Evolutionary conservation across 768 basidiomycete species (phyloP), one percentile per base, ranked within the genome.

Genomic region (Lanmaoa pseudosensibilis): DNA sequence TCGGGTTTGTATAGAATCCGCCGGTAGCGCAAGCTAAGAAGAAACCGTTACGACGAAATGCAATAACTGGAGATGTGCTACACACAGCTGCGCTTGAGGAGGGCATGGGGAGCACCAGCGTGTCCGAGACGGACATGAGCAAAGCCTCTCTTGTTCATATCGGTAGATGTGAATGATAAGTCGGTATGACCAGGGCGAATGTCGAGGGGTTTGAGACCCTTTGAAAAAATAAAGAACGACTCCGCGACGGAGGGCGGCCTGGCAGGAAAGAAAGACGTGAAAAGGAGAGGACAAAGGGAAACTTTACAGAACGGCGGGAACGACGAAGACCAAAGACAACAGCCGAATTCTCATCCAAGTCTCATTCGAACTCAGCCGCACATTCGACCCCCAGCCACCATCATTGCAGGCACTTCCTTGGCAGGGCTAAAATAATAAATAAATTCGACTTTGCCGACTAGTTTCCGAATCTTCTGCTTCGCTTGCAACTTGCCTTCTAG

Each of bases 1-100:
- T 70, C 1, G 89, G 89, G 8, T 75, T 68, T 37, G 69, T 77
- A 75, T 88, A 88, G 66, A 91, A 83, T 0, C 80, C 82, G 39
- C 87, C 87, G 2, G 76, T 79, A 1, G 65, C 43, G 68, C 87
- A 89, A 32, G 70, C 81, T 83, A 46, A 15, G 23, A 58, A 50
- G 25, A n/a, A 44, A 46, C 2, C 25, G 33, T 58, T 47, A 58
- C 10, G 19, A 50, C 4, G 27, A 4, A 12, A 45, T 23, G n/a
- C 4, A 27, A 45, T 44, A 23, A 40, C 7, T 2, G 11, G 9
- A 36, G 10, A 46, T 15, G 1, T 9, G 10, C 18, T 36, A 66
- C 67, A n/a, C 53, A 67, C 68, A 61, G 44, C 23, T 49, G 46
- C 71, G 75, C 64, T 68, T 73, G 40, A 51, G 46, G 34, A 55